phyloP scores from a whole-genome alignment of 2,329 filamentous ascomycete genomes.

The Aspergillus sp. region DNA sequence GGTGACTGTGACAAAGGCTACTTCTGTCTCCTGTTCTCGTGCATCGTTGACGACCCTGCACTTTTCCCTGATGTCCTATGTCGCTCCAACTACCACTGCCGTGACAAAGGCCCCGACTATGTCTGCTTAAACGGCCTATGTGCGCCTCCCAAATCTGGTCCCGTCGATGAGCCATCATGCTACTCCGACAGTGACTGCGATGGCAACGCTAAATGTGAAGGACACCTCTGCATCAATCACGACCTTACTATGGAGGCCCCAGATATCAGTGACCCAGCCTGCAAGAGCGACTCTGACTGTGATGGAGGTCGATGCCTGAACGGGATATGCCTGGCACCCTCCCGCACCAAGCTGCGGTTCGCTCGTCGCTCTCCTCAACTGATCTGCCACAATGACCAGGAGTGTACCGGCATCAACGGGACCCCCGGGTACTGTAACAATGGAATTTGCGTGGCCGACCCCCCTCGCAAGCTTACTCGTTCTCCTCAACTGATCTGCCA shows the following conservation, averaged over 20 bases:
- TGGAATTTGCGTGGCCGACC: constrained; percentile 6
- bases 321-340: constrained; percentile 11
- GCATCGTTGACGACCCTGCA: background rate
- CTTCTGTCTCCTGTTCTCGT: background rate
- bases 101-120: too few species aligned
- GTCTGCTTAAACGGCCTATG: background rate
- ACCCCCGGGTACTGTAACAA: background rate
- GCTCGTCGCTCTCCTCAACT: background rate
- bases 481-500: background rate
- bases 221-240: background rate
- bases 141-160: background rate
- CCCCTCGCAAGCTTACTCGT: background rate
- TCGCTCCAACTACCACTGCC: background rate
- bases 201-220: constrained; percentile 1
- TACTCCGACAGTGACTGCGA: background rate
- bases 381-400: constrained; percentile 1
- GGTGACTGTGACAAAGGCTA: background rate
- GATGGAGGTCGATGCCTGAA: constrained; percentile 1
- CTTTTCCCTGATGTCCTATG: background rate
- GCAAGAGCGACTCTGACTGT: constrained; percentile 3
- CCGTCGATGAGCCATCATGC: background rate
- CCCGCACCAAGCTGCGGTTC: background rate
- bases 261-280: background rate
- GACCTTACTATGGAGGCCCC: background rate
- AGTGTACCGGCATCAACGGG: background rate